Conservation (phyloP, 441 rosid species). For the Erysimum cheiri region DNA sequence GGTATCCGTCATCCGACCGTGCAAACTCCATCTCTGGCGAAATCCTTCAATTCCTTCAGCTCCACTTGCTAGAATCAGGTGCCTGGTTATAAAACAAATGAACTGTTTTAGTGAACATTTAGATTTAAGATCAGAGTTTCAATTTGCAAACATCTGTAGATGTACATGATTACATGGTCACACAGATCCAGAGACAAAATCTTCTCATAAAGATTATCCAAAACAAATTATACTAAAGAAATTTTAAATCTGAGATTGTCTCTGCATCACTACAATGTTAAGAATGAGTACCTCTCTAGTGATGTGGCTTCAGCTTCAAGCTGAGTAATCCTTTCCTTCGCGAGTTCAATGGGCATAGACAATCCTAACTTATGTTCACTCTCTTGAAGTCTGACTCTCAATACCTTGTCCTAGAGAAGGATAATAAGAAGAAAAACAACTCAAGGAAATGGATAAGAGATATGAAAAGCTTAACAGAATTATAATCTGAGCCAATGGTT, state of each 20-base stretch:
- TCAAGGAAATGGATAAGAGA: constrained; percentile 8
- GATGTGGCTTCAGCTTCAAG: constrained; percentile 85
- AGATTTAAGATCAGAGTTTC: background rate
- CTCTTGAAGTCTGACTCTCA: constrained; percentile 82
- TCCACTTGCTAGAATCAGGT: constrained; percentile 90
- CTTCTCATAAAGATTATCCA: background rate
- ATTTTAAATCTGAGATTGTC: background rate
- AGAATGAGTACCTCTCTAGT: constrained; percentile 70
- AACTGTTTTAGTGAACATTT: constrained; percentile 5
- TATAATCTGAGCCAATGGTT: background rate
- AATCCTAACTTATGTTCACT: constrained; percentile 86
- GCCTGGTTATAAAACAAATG: constrained; percentile 52
- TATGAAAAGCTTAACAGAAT: constrained; percentile 14
- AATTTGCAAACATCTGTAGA: background rate
- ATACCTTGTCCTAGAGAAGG: constrained; percentile 70
- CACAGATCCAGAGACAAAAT: background rate
- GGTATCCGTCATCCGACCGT: constrained; percentile 84
- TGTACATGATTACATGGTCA: background rate
- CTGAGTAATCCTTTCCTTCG: constrained; percentile 71
- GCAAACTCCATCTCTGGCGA: constrained; percentile 95
- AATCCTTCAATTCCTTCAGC: constrained; percentile 88
- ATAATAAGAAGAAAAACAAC: constrained; percentile 1
- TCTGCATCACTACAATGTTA: constrained; percentile 4
- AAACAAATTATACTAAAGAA: background rate
- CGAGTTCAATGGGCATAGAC: constrained; percentile 85